Conservation (phyloP, 202 grass and related monocot genomes). For the Dendrocalamus latiflorus region DNA sequence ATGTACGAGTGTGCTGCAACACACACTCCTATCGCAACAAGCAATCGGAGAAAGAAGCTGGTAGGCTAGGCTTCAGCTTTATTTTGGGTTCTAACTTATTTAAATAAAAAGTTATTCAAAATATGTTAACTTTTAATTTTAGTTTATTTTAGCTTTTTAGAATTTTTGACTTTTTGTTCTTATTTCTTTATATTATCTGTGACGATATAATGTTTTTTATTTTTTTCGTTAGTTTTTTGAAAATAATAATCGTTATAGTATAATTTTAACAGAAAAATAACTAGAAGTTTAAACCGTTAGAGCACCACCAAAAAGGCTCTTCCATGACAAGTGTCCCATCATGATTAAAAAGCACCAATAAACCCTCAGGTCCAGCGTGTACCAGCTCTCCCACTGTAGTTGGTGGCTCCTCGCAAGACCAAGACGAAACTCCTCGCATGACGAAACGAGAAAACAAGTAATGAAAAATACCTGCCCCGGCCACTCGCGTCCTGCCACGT, state of each 20-base stretch:
- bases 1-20: neutral
- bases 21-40: neutral
- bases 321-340: neutral
- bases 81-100: too few relatives aligned
- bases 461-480: neutral
- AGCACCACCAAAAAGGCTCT: neutral
- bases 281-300: too few relatives aligned
- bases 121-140: too few relatives aligned
- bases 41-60: neutral
- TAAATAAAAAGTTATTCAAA: too few relatives aligned
- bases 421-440: neutral
- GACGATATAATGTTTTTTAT: too few relatives aligned
- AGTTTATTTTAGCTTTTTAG: too few relatives aligned
- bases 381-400: neutral
- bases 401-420: neutral
- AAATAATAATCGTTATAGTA: too few relatives aligned
- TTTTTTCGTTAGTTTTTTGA: too few relatives aligned
- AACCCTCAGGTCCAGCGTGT: neutral
- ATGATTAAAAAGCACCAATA: conserved; percentile 7
- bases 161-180: too few relatives aligned
- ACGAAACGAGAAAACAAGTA: neutral
- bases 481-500: neutral
- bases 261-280: too few relatives aligned
- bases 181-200: too few relatives aligned
- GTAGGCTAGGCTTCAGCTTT: neutral